Evolutionary conservation across 2,329 filamentous ascomycete species (phyloP).

Genomic region (Aureobasidium musti): DNA sequence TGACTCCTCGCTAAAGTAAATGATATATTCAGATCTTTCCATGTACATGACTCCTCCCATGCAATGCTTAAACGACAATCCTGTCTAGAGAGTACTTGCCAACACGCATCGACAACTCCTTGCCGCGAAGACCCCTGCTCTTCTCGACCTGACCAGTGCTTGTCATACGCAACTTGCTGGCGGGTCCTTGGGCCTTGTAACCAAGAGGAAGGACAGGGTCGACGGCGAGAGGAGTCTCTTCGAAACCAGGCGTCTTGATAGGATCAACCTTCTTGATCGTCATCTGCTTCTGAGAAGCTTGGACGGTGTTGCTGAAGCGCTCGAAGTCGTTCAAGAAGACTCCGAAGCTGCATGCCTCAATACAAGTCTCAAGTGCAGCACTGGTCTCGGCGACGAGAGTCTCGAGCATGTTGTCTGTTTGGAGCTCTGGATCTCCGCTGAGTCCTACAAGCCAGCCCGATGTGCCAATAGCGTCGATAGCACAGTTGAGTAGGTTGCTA

Average conservation of each 20-base stretch:
- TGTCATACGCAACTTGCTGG: constrained; percentile 45
- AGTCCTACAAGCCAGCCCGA: constrained; percentile 71
- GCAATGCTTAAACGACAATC: constrained; percentile 48
- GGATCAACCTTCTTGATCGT: constrained; percentile 38
- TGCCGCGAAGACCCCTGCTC: constrained; percentile 71
- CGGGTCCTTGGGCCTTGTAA: constrained; percentile 56
- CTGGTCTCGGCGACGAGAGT: constrained; percentile 68
- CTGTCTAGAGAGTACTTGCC: constrained; percentile 82
- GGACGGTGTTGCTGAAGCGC: constrained; percentile 49
- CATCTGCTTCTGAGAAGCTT: constrained; percentile 35
- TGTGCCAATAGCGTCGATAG: constrained; percentile 73
- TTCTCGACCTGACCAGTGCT: constrained; percentile 57
- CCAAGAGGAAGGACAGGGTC: constrained; percentile 68
- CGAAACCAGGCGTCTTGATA: constrained; percentile 50
- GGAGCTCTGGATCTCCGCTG: constrained; percentile 54
- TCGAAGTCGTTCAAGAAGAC: constrained; percentile 67
- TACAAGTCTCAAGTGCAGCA: constrained; percentile 69
- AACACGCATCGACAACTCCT: constrained; percentile 75
- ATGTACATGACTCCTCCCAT: not conserved
- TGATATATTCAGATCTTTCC: constrained; percentile 22
- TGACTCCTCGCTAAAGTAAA: constrained; percentile 29
- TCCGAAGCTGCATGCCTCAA: constrained; percentile 67
- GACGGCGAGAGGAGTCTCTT: constrained; percentile 49
- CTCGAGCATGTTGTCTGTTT: constrained; percentile 64
- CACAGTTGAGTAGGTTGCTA: constrained; percentile 69